Conservation (phyloP, 2,329 filamentous ascomycete species). For the Nemania bipapillata region DNA sequence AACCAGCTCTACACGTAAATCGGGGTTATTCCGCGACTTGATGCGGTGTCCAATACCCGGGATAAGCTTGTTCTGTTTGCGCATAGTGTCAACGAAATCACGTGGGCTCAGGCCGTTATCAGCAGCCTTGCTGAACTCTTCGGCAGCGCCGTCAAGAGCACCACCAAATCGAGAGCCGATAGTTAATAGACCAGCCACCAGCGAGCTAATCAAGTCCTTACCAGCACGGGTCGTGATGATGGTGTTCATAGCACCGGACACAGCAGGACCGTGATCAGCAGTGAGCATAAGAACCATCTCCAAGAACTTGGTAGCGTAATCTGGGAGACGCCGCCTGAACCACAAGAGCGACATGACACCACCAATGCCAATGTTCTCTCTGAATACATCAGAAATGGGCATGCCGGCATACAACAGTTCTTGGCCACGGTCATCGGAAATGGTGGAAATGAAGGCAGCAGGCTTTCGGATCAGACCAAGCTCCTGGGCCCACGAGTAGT, state of each 20-base stretch:
- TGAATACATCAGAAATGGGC: constrained; percentile 99
- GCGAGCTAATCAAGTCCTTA: constrained; percentile 95
- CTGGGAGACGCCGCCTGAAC: constrained; percentile 97
- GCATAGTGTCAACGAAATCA: constrained; percentile 98
- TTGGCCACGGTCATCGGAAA: constrained; percentile 99
- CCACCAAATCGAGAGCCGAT: constrained; percentile 98
- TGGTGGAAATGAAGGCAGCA: constrained; percentile 99
- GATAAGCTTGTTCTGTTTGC: constrained; percentile 99
- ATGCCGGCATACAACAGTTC: constrained; percentile 98
- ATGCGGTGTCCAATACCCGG: constrained; percentile 99
- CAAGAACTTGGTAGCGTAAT: constrained; percentile 97
- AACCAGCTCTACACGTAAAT: constrained; percentile 98
- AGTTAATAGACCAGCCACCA: constrained; percentile 96
- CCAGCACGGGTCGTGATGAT: constrained; percentile 99
- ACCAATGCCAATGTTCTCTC: constrained; percentile 97
- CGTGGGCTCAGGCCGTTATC: constrained; percentile 98
- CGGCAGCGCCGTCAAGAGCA: constrained; percentile 89
- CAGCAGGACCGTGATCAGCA: constrained; percentile 97
- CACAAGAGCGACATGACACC: constrained; percentile 99
- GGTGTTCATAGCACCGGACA: constrained; percentile 99
- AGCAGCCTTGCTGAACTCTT: constrained; percentile 97
- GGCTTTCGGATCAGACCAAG: constrained; percentile 99
- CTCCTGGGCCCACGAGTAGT: constrained; percentile 99
- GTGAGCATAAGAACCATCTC: constrained; percentile 99
- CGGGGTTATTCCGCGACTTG: constrained; percentile 99